Evolutionary conservation across 2,329 filamentous ascomycete species (phyloP).

Genomic region (Xylariaceae sp.): DNA sequence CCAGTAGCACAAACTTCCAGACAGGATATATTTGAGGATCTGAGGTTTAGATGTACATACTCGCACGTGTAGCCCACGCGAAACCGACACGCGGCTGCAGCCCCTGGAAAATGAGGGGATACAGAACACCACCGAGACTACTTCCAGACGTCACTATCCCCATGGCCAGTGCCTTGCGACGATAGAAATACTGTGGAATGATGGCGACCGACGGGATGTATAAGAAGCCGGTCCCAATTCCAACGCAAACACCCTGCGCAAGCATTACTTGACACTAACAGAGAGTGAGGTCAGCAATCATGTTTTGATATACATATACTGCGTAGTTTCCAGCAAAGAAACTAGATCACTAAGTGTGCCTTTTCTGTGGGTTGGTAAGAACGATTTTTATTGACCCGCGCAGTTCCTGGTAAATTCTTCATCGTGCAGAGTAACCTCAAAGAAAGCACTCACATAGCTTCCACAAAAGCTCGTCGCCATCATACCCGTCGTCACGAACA

Average conservation of each 20-base stretch:
- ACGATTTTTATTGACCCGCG: too few species aligned
- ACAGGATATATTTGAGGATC: too few species aligned
- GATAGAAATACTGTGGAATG: constrained; percentile 14
- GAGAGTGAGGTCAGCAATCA: constrained; percentile 6
- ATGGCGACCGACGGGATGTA: constrained; percentile 15
- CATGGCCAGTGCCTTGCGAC: constrained; percentile 12
- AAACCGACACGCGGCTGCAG: constrained; percentile 10
- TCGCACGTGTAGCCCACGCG: constrained; percentile 14
- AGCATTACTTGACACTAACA: constrained; percentile 16
- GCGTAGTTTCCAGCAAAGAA: too few species aligned
- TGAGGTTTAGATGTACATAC: too few species aligned
- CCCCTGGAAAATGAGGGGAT: constrained; percentile 10
- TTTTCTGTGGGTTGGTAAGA: too few species aligned
- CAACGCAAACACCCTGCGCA: constrained; percentile 8
- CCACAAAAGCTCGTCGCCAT: too few species aligned
- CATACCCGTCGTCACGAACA: constrained; percentile 8
- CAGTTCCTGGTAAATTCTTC: too few species aligned
- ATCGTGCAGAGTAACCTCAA: too few species aligned
- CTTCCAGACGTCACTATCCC: constrained; percentile 13
- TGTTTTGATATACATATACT: too few species aligned
- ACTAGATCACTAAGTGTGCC: too few species aligned
- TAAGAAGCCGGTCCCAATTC: constrained; percentile 14
- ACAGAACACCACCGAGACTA: constrained; percentile 15
- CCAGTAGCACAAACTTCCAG: too few species aligned
- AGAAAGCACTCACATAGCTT: too few species aligned